Base-by-base conservation (phyloP, 345 rosid genomes). In the Eucalyptus cloeziana region DNA sequence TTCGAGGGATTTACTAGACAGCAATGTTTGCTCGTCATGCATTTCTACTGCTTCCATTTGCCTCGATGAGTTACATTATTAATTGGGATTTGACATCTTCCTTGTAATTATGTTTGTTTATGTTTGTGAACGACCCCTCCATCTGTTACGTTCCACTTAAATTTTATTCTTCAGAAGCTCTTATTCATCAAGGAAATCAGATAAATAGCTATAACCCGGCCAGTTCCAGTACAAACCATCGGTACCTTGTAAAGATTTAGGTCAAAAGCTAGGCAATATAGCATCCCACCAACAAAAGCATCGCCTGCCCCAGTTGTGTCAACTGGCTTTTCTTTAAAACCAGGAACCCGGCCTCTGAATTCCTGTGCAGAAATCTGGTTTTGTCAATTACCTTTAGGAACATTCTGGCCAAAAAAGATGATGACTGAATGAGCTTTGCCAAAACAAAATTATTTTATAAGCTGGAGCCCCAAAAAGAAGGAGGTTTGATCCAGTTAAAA, bases 251-350 rank as follows among this genome's bases (percentile, higher is more conserved):
- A 92, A 30, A 95, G 88, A 67, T 88, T 88, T 37, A 85, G 89
- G 89, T 97, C 95, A 88, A 95, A 91, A 86, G 98, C 96, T 88
- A 97, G 90, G 93, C 92, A 88, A 90, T 88, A 90, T 58, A 95
- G 94, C 67, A 96, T 13, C 40, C 98, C 98, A 54, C 98, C 93
- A 16, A 95, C 96, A 45, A 96, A 97, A 71, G 99, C 93, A 94
- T 95, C 98, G 83, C 96, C 97, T 45, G 98, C 98, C 90, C 98
- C 97, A 3, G 97, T 95, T 37, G 98, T 97, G 91, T 97, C 98
- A 37, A 95, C 95, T 10, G 96, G 47, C 43, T 93, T 94, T 49
- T 94, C 96, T 94, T 97, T 92, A 31, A 96, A 67, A 88, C 97
- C 96, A 58, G 89, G 60, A 88, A 97, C 97, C 88, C 90, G 92